These are phyloP conservation scores for Metarhizium brunneum DNA, from an alignment of 2,329 filamentous ascomycete species.

Conservation along the genomic window DNA sequence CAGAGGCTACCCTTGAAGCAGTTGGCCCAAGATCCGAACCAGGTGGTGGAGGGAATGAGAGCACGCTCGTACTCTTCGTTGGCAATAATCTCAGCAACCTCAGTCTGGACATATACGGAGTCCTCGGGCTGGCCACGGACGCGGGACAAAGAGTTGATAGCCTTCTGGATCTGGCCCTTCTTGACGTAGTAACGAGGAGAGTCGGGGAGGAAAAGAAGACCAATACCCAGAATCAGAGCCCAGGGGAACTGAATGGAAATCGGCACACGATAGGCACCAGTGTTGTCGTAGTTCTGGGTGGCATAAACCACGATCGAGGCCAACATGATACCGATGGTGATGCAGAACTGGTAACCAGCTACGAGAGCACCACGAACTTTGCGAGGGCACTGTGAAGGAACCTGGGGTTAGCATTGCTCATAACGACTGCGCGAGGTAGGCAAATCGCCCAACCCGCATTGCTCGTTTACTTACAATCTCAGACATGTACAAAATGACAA, in stretches of 20 bases:
- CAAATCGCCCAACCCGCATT: background rate
- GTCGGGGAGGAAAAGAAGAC: constrained; percentile 71
- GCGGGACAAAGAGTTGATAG: constrained; percentile 50
- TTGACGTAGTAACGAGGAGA: constrained; percentile 82
- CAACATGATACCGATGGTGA: constrained; percentile 69
- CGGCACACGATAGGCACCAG: constrained; percentile 68
- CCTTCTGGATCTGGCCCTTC: constrained; percentile 58
- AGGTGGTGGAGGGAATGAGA: constrained; percentile 55
- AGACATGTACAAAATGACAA: constrained; percentile 81
- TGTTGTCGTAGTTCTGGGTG: constrained; percentile 52
- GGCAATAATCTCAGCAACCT: constrained; percentile 81
- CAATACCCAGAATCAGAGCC: constrained; percentile 64
- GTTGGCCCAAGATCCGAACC: constrained; percentile 59
- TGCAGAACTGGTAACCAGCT: constrained; percentile 76
- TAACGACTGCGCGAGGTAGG: no score
- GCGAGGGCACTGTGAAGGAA: constrained; percentile 40
- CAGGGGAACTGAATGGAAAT: constrained; percentile 74
- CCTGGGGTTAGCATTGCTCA: background rate
- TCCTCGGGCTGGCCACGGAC: constrained; percentile 66
- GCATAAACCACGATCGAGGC: constrained; percentile 67
- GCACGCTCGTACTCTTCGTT: constrained; percentile 79
- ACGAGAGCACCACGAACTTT: constrained; percentile 72
- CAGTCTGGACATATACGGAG: constrained; percentile 66
- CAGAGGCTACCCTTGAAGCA: constrained; percentile 57
- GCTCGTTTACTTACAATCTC: constrained; percentile 49